Conservation (phyloP, 169 alveolate species). For the Plasmodium gonderi region DNA sequence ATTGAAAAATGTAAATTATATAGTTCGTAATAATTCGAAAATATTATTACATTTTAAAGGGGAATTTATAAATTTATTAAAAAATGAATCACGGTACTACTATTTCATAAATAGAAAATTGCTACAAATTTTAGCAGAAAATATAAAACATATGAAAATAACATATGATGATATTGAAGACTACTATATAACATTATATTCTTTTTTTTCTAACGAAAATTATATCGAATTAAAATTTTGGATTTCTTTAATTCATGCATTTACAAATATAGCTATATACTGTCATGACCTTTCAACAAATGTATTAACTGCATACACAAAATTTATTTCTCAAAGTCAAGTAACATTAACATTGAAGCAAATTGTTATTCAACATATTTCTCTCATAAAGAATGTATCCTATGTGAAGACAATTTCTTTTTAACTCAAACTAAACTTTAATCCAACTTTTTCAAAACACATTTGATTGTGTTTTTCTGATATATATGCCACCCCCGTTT, state of each 20-base stretch:
- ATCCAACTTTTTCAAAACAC: background rate
- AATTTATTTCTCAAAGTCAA: constrained; percentile 7
- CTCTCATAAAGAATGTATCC: constrained; percentile 27
- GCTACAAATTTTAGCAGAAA: constrained; percentile 7
- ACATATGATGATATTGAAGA: constrained; percentile 31
- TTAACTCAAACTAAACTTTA: background rate
- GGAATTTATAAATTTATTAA: constrained; percentile 21
- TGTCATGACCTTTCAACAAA: constrained; percentile 29
- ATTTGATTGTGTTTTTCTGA: background rate
- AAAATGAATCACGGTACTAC: constrained; percentile 15
- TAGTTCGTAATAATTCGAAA: constrained; percentile 15
- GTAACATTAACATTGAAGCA: constrained; percentile 4
- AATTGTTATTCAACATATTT: constrained; percentile 15
- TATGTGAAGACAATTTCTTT: background rate
- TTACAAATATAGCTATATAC: constrained; percentile 56
- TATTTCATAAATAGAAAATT: constrained; percentile 28
- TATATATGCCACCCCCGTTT: too few relatives aligned
- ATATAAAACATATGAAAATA: constrained; percentile 26
- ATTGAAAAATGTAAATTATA: constrained; percentile 16
- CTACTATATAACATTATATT: constrained; percentile 45
- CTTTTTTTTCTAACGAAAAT: constrained; percentile 25
- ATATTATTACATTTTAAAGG: constrained; percentile 8
- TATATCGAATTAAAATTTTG: constrained; percentile 27
- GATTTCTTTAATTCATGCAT: constrained; percentile 65
- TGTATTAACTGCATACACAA: constrained; percentile 10